phyloP scores from a whole-genome alignment of 148 eudicot species.

The Polygonum maritimum region DNA sequence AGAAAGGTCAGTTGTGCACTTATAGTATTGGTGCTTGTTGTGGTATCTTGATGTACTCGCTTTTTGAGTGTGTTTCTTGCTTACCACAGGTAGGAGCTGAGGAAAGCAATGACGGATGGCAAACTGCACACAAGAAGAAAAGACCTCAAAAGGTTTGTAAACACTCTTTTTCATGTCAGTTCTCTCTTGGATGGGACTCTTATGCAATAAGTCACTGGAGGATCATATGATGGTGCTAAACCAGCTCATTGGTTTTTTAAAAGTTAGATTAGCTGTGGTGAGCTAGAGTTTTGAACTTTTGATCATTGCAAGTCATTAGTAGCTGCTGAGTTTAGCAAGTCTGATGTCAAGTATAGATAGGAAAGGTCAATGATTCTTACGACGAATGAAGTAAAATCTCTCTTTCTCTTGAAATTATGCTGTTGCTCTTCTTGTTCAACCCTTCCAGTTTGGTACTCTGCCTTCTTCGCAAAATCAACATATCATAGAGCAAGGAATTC shows the following conservation, averaged over 20 bases:
- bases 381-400: no score
- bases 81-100: slow-evolving; percentile 2
- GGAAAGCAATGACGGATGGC: slow-evolving; percentile 6
- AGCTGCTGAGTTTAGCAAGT: neutral
- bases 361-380: neutral
- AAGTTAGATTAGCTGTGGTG: neutral
- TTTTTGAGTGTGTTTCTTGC: neutral
- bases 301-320: neutral
- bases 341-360: neutral
- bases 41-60: neutral
- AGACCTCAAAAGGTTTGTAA: no score
- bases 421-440: neutral
- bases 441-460: neutral
- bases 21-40: neutral
- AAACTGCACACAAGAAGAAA: neutral
- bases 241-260: neutral
- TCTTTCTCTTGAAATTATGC: neutral
- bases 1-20: slow-evolving; percentile 2
- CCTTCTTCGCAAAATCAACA: neutral
- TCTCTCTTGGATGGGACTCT: neutral
- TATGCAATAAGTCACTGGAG: neutral
- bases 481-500: neutral
- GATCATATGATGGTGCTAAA: neutral
- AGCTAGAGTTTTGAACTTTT: neutral
- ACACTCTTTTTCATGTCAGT: no score